phyloP scores from a whole-genome alignment of 2,329 filamentous ascomycete species.

The Penicillium sp. region DNA sequence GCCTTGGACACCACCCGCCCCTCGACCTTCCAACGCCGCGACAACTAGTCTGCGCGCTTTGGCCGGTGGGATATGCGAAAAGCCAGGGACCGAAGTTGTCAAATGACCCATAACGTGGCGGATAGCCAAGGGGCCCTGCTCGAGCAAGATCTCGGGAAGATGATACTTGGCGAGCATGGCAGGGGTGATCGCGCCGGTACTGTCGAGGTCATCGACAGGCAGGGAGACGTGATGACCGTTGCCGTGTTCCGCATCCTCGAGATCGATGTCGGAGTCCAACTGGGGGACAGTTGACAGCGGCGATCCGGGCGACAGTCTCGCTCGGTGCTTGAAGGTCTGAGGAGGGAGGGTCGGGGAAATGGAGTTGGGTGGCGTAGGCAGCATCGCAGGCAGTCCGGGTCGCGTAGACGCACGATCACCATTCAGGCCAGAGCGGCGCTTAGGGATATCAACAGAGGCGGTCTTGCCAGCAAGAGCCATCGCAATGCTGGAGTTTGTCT shows the following conservation, averaged over 20 bases:
- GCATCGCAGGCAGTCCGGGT: constrained; percentile 35
- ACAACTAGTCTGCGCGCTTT: constrained; percentile 88
- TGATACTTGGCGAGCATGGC: constrained; percentile 79
- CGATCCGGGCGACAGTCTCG: constrained; percentile 30
- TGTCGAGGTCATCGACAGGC: constrained; percentile 51
- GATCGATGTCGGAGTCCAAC: constrained; percentile 79
- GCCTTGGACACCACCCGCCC: constrained; percentile 48
- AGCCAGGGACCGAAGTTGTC: constrained; percentile 85
- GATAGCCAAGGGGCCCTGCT: constrained; percentile 84
- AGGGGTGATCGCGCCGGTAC: constrained; percentile 73
- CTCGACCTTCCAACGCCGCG: constrained; percentile 75
- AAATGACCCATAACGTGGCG: constrained; percentile 91
- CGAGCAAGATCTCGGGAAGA: constrained; percentile 79
- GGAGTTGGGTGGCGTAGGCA: constrained; percentile 89
- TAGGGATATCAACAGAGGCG: constrained; percentile 43
- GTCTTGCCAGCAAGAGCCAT: constrained; percentile 45
- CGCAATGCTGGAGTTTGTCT: constrained; percentile 40
- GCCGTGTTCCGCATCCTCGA: constrained; percentile 59
- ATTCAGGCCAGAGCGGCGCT: constrained; percentile 32
- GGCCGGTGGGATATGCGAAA: constrained; percentile 75
- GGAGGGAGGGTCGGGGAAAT: constrained; percentile 81
- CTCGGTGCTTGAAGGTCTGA: constrained; percentile 64
- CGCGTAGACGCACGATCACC: constrained; percentile 28
- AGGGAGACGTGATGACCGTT: constrained; percentile 33
- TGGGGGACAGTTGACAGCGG: constrained; percentile 40